Conservation (phyloP, 2,329 filamentous ascomycete genomes). For the Lecanicillium sp. region DNA sequence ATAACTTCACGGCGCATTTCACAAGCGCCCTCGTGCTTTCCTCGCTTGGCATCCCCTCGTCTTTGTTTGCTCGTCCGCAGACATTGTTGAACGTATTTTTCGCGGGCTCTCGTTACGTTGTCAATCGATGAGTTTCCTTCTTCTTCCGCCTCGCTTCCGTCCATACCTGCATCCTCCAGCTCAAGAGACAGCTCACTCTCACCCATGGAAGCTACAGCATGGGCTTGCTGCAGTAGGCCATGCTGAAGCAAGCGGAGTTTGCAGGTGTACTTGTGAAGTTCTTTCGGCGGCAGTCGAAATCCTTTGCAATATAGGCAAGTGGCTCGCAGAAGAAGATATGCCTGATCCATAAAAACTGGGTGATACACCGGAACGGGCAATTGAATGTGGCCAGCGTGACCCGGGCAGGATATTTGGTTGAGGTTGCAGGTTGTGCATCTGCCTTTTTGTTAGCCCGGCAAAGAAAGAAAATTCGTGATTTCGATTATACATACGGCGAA, state of each 20-base stretch:
- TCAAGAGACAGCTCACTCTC: slow-evolving; percentile 33
- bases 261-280: slow-evolving; percentile 73
- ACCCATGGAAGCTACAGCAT: slow-evolving; percentile 45
- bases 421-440: slow-evolving; percentile 92
- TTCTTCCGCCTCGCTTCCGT: slow-evolving; percentile 54
- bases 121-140: slow-evolving; percentile 49
- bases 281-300: slow-evolving; percentile 69
- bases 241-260: slow-evolving; percentile 80
- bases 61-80: slow-evolving; percentile 53
- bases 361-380: slow-evolving; percentile 91
- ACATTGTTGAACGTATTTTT: slow-evolving; percentile 63
- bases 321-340: slow-evolving; percentile 74
- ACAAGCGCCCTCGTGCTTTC: slow-evolving; percentile 77
- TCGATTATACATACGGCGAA: slow-evolving; percentile 51
- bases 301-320: slow-evolving; percentile 88
- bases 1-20: slow-evolving; percentile 70
- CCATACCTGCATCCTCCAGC: slow-evolving; percentile 28
- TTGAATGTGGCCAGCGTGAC: slow-evolving; percentile 92
- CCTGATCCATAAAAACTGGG: slow-evolving; percentile 92
- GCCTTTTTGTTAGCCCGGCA: slow-evolving; percentile 4
- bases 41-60: slow-evolving; percentile 42
- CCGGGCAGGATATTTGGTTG: slow-evolving; percentile 73
- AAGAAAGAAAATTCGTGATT: neutral
- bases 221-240: slow-evolving; percentile 66
- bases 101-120: slow-evolving; percentile 43